These are phyloP conservation scores for Pseudoscleropodium purum DNA, from an alignment of 225 moss, liverwort and hornwort genomes.

Conservation along the genomic window DNA sequence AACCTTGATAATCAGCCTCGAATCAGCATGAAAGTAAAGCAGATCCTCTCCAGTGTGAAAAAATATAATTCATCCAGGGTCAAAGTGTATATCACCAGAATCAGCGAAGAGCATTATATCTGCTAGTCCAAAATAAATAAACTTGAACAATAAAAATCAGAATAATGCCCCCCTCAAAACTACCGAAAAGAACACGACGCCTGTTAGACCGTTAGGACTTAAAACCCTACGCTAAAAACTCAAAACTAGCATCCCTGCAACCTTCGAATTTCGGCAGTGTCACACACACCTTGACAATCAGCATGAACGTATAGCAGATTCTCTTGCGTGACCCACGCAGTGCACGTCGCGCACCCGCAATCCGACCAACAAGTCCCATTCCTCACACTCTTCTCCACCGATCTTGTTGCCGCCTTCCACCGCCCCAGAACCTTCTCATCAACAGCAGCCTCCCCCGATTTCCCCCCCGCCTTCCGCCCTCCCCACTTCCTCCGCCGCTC, in stretches of 20 bases:
- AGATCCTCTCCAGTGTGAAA: neutral
- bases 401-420: neutral
- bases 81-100: neutral
- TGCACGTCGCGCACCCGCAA: conserved; percentile 52
- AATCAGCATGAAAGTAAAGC: conserved; percentile 53
- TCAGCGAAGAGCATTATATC: neutral
- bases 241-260: no score
- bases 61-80: neutral
- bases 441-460: neutral
- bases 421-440: neutral
- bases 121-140: neutral
- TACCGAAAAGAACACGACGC: neutral
- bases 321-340: conserved; percentile 30
- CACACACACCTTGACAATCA: conserved; percentile 39
- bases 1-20: conserved; percentile 29
- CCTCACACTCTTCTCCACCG: neutral
- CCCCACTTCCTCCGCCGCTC: conserved; percentile 11
- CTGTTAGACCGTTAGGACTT: no score
- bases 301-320: conserved; percentile 41
- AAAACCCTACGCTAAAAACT: neutral
- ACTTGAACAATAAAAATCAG: neutral
- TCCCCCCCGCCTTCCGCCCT: neutral
- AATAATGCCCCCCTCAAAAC: neutral
- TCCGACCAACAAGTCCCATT: conserved; percentile 55
- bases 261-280: neutral